Conservation (phyloP, 2,329 filamentous ascomycete genomes). For the Aspergillus novoparasiticus region DNA sequence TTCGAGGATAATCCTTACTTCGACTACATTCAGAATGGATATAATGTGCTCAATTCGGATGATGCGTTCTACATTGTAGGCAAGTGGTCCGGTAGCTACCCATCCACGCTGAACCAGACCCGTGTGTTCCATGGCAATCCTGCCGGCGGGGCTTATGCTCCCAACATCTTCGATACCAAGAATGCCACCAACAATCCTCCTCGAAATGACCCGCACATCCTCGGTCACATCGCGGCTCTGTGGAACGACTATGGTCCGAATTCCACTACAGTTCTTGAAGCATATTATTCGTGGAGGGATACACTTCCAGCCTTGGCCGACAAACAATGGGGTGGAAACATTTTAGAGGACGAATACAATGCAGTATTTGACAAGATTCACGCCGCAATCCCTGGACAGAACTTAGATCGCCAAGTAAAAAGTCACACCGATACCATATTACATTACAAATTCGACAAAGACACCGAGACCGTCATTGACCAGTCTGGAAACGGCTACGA, state of each 20-base stretch:
- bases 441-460: not conserved
- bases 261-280: conserved; percentile 50
- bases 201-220: conserved; percentile 40
- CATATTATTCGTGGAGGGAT: conserved; percentile 51
- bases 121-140: conserved; percentile 48
- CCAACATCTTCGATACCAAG: conserved; percentile 52
- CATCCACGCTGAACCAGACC: conserved; percentile 46
- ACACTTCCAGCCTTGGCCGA: conserved; percentile 52
- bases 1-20: conserved; percentile 53
- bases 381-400: conserved; percentile 48
- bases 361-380: conserved; percentile 45
- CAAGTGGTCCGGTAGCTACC: conserved; percentile 51
- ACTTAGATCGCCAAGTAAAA: conserved; percentile 26
- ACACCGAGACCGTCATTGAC: not conserved
- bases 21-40: conserved; percentile 53
- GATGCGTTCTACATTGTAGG: conserved; percentile 54
- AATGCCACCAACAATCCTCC: conserved; percentile 52
- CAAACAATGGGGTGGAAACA: conserved; percentile 58
- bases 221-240: conserved; percentile 51
- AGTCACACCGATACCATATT: not conserved
- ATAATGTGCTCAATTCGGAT: conserved; percentile 56
- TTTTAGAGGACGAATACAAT: conserved; percentile 46
- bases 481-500: not conserved
- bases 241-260: conserved; percentile 59
- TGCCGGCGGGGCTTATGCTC: conserved; percentile 45